These are phyloP conservation scores for Rhizophagus prolifer DNA, from an alignment of 192 early-diverging fungal species.

Conservation along the genomic window DNA sequence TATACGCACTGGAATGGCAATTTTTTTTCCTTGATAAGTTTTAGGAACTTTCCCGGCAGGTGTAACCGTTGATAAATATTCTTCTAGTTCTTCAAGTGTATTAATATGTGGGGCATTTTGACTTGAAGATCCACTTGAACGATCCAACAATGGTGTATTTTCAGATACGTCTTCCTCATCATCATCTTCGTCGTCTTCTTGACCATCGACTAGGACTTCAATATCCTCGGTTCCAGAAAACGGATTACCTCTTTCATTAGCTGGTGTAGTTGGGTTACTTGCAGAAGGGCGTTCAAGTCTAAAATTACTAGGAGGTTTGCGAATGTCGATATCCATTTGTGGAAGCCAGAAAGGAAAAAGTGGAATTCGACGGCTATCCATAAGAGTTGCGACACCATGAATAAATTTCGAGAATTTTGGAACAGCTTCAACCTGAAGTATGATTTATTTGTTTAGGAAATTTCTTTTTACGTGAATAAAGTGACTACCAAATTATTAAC, in stretches of 20 bases:
- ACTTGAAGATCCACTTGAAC: slow-evolving; percentile 10
- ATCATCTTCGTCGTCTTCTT: slow-evolving; percentile 35
- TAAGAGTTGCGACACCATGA: slow-evolving; percentile 87
- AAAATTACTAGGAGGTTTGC: slow-evolving; percentile 66
- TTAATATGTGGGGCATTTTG: slow-evolving; percentile 20
- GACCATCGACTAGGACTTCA: slow-evolving; percentile 34
- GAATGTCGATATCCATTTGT: slow-evolving; percentile 93
- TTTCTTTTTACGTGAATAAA: background rate
- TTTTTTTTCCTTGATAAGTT: slow-evolving; percentile 48
- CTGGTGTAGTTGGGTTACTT: slow-evolving; percentile 31
- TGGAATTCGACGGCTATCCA: slow-evolving; percentile 69
- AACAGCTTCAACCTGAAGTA: slow-evolving; percentile 72
- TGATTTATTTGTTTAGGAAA: background rate
- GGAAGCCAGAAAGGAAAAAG: slow-evolving; percentile 94
- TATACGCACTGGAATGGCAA: slow-evolving; percentile 63
- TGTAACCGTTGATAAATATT: slow-evolving; percentile 5
- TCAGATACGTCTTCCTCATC: slow-evolving; percentile 27
- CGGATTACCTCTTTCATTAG: slow-evolving; percentile 35
- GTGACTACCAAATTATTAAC: background rate
- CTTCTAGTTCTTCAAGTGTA: slow-evolving; percentile 25
- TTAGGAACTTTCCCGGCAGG: slow-evolving; percentile 33
- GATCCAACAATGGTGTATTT: slow-evolving; percentile 32
- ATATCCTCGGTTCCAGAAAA: slow-evolving; percentile 24
- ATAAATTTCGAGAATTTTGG: slow-evolving; percentile 99
- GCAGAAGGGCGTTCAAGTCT: slow-evolving; percentile 49